Conservation (phyloP, 192 early-diverging fungal species). For the Backusella australiensis region DNA sequence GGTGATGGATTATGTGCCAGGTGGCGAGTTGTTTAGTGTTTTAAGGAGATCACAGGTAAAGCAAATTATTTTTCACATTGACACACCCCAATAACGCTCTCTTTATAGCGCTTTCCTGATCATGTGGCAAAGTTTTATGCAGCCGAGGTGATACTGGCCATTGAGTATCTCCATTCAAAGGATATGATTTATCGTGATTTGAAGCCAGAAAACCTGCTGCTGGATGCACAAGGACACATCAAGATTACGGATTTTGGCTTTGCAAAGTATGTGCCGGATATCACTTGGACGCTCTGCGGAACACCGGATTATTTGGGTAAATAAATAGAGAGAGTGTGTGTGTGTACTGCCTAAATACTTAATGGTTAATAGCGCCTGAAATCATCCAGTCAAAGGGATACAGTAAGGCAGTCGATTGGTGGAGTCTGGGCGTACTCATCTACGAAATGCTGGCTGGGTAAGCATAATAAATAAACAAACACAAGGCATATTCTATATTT, state of each 20-base stretch:
- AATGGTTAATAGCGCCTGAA: slow-evolving; percentile 74
- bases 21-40: slow-evolving; percentile 85
- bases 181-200: slow-evolving; percentile 87
- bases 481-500: too few species aligned
- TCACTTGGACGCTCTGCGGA: slow-evolving; percentile 89
- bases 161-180: slow-evolving; percentile 76
- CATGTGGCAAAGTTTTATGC: slow-evolving; percentile 84
- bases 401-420: slow-evolving; percentile 90
- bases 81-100: background rate
- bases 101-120: slow-evolving; percentile 59
- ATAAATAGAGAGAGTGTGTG: background rate
- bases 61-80: background rate
- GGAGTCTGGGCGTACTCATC: slow-evolving; percentile 88
- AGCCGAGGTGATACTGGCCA: slow-evolving; percentile 76
- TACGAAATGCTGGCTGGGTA: slow-evolving; percentile 82
- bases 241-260: slow-evolving; percentile 92
- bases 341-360: slow-evolving; percentile 39
- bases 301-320: slow-evolving; percentile 73
- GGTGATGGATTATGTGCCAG: slow-evolving; percentile 83
- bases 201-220: slow-evolving; percentile 74
- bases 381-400: slow-evolving; percentile 84
- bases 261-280: slow-evolving; percentile 70
- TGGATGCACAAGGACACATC: slow-evolving; percentile 76
- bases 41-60: slow-evolving; percentile 64
- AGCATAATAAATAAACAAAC: background rate